Evolutionary conservation across 1,284 basidiomycete species (phyloP), one percentile per base, ranked within the genome.

Genomic region (Moniliophthora roreri): DNA sequence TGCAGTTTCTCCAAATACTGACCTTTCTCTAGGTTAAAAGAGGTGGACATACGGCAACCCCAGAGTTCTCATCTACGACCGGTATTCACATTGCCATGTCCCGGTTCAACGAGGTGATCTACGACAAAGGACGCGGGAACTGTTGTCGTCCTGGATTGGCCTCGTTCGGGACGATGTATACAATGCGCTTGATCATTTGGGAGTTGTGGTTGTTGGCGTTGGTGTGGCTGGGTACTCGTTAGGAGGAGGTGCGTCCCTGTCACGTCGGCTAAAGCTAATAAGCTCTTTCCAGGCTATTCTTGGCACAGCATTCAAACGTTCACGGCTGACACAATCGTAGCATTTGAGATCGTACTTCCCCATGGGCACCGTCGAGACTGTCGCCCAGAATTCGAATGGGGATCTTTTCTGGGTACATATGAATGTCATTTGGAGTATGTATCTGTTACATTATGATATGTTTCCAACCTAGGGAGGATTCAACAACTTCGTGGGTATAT

Each of bases 101-200:
- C 28, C 63, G 64, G n/a, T 74, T 77, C 55, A 64, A 64, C 5
- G 54, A 69, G 0, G 58, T 71, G n/a, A 55, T 52, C 13, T 68
- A 72, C 39, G 53, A 70, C 47, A 40, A n/a, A 62, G 2, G 39
- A 49, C 1, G 42, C 60, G 2, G 58, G 59, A 23, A 66, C 63
- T 0, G 68, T 63, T 10, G 63, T 60, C 2, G 57, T 76, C 5
- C n/a, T 76, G 76, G 1, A 58, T 70, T 2, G 75, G 75, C 26
- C 54, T 69, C 11, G 58, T 66, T 4, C 78, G 76, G 76, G 72
- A 74, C 45, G 62, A 69, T 11, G 74, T 77, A 10, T 77, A 77
- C 36, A 56, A 50, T 7, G 61, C 58, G 2, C 58, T 77, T 2
- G 65, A 67, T 5, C 61, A 62, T 68, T 36, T 74, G 65, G 38